Conservation (phyloP, 2,329 filamentous ascomycete species). For the Sporothrix variecibatus region DNA sequence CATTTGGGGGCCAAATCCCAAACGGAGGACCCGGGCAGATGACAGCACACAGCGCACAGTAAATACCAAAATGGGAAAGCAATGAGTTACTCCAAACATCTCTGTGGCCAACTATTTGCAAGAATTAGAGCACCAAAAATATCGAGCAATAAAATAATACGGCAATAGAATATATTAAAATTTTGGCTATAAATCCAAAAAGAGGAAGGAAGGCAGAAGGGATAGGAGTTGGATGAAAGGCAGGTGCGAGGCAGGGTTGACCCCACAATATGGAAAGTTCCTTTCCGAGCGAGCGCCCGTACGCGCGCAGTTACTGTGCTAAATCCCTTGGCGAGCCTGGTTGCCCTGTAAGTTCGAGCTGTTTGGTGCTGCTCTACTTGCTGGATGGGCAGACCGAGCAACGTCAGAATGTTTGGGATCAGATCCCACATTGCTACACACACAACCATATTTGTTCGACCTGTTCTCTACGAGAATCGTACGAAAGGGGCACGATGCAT, state of each 20-base stretch:
- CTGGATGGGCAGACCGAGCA: not conserved
- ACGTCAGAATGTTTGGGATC: not conserved
- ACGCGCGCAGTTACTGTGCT: not conserved
- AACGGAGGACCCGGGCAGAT: conserved; percentile 3
- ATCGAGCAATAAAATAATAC: not conserved
- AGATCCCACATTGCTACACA: conserved; percentile 3
- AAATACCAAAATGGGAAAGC: not conserved
- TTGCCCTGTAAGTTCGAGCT: not conserved
- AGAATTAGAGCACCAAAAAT: too few relatives aligned
- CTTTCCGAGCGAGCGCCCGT: not conserved
- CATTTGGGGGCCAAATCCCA: conserved; percentile 15
- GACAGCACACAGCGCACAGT: not conserved
- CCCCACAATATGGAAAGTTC: not conserved
- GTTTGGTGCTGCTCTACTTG: not conserved
- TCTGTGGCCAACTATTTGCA: too few relatives aligned
- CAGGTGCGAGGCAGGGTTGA: not conserved
- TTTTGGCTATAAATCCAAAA: not conserved
- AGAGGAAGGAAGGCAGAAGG: not conserved
- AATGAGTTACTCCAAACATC: too few relatives aligned
- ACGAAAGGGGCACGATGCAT: not conserved
- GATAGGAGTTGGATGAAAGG: not conserved
- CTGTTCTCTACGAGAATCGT: not conserved
- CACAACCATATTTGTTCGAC: not conserved
- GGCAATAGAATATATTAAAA: not conserved
- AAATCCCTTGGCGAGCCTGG: not conserved